Percentiles rank a stretch among this genome's conserved stretches.
phyloP scores from a whole-genome alignment of 805 yeast genomes.

The Hanseniaspora lachancei region DNA sequence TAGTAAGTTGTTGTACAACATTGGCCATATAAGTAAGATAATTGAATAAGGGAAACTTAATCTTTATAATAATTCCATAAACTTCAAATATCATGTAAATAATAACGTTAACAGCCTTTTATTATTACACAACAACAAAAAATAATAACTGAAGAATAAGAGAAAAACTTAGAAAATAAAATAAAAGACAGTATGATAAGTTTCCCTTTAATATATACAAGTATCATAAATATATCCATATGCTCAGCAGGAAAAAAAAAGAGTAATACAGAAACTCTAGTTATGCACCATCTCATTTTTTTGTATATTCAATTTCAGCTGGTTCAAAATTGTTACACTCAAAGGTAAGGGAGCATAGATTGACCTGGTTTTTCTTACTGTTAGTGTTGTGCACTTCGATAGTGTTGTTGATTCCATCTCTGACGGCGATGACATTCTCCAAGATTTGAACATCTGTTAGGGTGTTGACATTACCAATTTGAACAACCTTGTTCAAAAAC shows the following conservation, averaged over 20 bases:
- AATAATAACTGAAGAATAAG: background rate
- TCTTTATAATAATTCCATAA: too few relatives aligned
- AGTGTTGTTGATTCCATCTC: slow-evolving; percentile 44
- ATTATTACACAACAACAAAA: too few relatives aligned
- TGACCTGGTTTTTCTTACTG: background rate
- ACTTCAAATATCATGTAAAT: background rate
- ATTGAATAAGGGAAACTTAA: too few relatives aligned
- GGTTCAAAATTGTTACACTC: slow-evolving; percentile 2
- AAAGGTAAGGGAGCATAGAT: background rate
- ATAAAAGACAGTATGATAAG: background rate
- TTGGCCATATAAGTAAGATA: too few relatives aligned
- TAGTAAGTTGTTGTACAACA: too few relatives aligned
- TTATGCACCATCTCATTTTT: background rate
- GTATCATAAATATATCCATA: too few relatives aligned
- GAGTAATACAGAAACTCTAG: too few relatives aligned
- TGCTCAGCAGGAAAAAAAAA: too few relatives aligned
- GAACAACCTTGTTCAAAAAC: background rate
- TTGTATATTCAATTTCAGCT: slow-evolving; percentile 12
- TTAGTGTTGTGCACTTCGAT: slow-evolving; percentile 31
- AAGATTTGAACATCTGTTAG: slow-evolving; percentile 67
- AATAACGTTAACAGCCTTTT: too few relatives aligned
- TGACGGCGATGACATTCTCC: slow-evolving; percentile 54
- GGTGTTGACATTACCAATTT: slow-evolving; percentile 21
- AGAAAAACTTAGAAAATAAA: background rate
- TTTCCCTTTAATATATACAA: background rate